Conservation (phyloP, 768 basidiomycete species). For the Lentinula detonsa region DNA sequence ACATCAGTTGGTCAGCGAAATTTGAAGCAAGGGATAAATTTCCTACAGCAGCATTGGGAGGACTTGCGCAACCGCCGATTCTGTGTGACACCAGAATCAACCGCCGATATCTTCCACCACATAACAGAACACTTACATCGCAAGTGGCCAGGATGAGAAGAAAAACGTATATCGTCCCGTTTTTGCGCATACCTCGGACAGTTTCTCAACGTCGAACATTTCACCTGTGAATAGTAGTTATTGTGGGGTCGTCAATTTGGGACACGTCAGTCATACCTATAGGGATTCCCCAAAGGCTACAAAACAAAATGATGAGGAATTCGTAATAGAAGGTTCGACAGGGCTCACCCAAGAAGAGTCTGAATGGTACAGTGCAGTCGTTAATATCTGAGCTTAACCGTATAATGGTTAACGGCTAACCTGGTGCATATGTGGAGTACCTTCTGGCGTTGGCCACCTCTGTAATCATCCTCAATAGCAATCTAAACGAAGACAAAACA, state of each 20-base stretch:
- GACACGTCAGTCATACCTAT: slow-evolving; percentile 36
- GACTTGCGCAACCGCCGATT: slow-evolving; percentile 64
- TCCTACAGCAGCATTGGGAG: slow-evolving; percentile 65
- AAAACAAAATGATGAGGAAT: no score
- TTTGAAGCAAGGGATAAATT: not conserved
- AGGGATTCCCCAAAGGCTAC: slow-evolving; percentile 68
- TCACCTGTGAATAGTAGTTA: slow-evolving; percentile 38
- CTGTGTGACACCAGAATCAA: slow-evolving; percentile 21
- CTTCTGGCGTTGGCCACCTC: slow-evolving; percentile 49
- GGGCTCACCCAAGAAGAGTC: slow-evolving; percentile 55
- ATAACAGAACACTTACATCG: slow-evolving; percentile 42
- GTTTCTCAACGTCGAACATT: slow-evolving; percentile 64
- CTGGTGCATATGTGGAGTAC: slow-evolving; percentile 46
- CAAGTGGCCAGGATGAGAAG: slow-evolving; percentile 71
- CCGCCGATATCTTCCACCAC: not conserved
- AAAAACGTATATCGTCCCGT: slow-evolving; percentile 66
- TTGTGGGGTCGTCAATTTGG: not conserved
- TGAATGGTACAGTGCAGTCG: slow-evolving; percentile 15
- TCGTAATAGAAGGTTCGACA: not conserved
- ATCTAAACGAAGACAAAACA: not conserved
- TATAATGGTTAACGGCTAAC: slow-evolving; percentile 23
- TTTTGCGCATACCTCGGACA: slow-evolving; percentile 50
- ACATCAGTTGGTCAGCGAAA: not conserved
- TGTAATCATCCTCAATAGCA: slow-evolving; percentile 15
- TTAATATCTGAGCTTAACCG: not conserved